Base-by-base conservation (phyloP, 2,329 filamentous ascomycete species). In the Septoria petroselini region DNA sequence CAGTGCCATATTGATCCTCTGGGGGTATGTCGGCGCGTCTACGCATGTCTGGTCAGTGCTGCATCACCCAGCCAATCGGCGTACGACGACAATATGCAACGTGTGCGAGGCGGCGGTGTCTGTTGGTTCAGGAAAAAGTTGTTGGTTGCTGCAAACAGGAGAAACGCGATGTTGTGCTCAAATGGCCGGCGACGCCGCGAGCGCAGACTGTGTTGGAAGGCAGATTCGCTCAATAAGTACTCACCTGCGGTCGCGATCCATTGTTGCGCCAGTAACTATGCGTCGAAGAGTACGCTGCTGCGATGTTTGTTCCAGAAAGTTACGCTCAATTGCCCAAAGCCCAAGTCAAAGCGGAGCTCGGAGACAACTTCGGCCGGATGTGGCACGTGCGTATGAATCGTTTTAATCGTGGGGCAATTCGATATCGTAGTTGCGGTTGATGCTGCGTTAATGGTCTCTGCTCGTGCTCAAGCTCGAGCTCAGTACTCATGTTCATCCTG, bases 171-270 rank as follows among this genome's bases (percentile, higher is more conserved):
- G 33, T 7, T 15, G 3, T 35, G 33, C 33, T 9, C 23, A 27
- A 27, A 5, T 27, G n/a, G n/a, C n/a, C 23, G 5, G 23, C 23
- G 9, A 5, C 9, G 23, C 23, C 6, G 30, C 12, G 41, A 15
- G 21, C 19, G 19, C 30, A 44, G 23, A 17, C 18, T 31, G 14
- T 31, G 15, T 12, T 21, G 37, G 31, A 23, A 23, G 14, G 12
- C 14, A 23, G 15, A 15, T 14, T 35, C 18, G 11, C 27, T 40
- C 34, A 35, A 8, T 5, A 3, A 30, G 14, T 3, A 70, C 70
- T 64, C 65, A 73, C 71, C 71, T 73, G 62, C 71, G 62, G 37
- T 71, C 70, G 46, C 70, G 66, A 53, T 73, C 70, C 62, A 64
- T 64, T 48, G 17, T 48, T 48, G 31, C 41, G 41, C 29, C 29